Base-by-base conservation (phyloP, 2,329 filamentous ascomycete genomes). In the Cordyceps fumosorosea region DNA sequence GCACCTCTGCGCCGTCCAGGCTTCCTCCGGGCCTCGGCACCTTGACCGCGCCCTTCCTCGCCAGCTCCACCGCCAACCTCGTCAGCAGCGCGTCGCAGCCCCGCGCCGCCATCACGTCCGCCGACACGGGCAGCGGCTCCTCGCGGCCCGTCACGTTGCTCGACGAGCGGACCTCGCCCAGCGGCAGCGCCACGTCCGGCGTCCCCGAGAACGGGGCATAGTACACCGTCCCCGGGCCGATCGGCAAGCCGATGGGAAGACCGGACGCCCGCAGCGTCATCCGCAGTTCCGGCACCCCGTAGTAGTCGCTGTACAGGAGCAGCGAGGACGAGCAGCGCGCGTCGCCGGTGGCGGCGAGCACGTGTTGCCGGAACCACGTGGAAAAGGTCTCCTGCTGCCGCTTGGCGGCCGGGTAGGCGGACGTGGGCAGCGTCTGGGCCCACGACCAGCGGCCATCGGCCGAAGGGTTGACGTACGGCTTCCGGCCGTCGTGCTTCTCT, bases 61-160 rank as follows among this genome's bases (percentile, higher is more conserved):
- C 75, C 62, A 87, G 64, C 48, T 83, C 80, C 56, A 78, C 73
- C 2, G 84, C 80, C 56, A 87, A 69, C 50, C 76, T 77, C 48
- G 81, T 81, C 29, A 87, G 67, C 74, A 87, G 76, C 0, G 82
- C 81, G 71, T 88, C 85, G 62, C 77, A 79, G 1, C 76, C 76
- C n/a, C 74, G 63, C 64, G 72, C 75, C 7, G 77, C 76, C 10
- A 78, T 72, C 59, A 78, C 65, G 34, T 73, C 75, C 2, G 78
- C 72, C 12, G 75, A 76, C 7, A 79, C 75, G 10, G 77, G 77
- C 53, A 78, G 68, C 67, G 73, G 72, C 67, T 78, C 76, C 57
- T 71, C 67, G 42, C 71, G 69, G 40, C 73, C 74, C 1, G 75
- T 77, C 7, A 78, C 69, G 61, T 75, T 73, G 63, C 73, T 76